Conservation (phyloP, 1,284 basidiomycete species). For the Laetiporus sulphureus region DNA sequence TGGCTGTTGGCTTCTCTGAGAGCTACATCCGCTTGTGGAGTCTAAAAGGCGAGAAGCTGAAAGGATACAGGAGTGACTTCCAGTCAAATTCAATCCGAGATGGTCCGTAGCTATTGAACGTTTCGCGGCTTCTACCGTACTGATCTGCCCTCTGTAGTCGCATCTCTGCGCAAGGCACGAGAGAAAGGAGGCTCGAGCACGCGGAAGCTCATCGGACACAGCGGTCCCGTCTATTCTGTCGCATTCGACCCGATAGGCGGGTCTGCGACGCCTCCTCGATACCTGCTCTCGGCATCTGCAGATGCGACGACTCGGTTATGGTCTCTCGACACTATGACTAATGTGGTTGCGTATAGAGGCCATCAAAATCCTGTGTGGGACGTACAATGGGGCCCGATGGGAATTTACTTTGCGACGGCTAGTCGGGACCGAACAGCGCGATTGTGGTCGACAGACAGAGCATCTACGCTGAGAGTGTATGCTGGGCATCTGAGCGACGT, state of each 20-base stretch:
- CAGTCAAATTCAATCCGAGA: slow-evolving; percentile 62
- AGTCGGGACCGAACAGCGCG: slow-evolving; percentile 93
- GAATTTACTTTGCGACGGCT: slow-evolving; percentile 96
- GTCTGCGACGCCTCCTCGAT: slow-evolving; percentile 78
- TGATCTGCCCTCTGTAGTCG: slow-evolving; percentile 32
- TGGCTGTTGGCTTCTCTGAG: slow-evolving; percentile 96
- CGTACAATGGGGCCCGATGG: slow-evolving; percentile 96
- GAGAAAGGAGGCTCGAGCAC: slow-evolving; percentile 80
- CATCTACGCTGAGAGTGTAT: slow-evolving; percentile 86
- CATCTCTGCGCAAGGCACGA: slow-evolving; percentile 56
- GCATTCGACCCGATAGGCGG: slow-evolving; percentile 91
- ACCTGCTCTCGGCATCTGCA: slow-evolving; percentile 90
- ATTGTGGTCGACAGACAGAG: slow-evolving; percentile 93
- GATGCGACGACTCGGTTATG: slow-evolving; percentile 90
- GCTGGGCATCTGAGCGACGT: slow-evolving; percentile 97
- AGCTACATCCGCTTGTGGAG: slow-evolving; percentile 96
- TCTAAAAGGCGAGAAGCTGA: slow-evolving; percentile 87
- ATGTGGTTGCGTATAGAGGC: slow-evolving; percentile 90
- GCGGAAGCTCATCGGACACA: slow-evolving; percentile 94
- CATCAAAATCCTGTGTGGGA: slow-evolving; percentile 99
- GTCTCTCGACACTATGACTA: slow-evolving; percentile 94
- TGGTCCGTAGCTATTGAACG: slow-evolving; percentile 37
- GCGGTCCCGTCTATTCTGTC: slow-evolving; percentile 92
- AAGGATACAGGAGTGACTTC: slow-evolving; percentile 73
- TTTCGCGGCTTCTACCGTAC: slow-evolving; percentile 4